Percentiles rank a stretch among this genome's conserved stretches.
phyloP scores from a whole-genome alignment of 345 rosid species.

The Odontarrhena argentea region DNA sequence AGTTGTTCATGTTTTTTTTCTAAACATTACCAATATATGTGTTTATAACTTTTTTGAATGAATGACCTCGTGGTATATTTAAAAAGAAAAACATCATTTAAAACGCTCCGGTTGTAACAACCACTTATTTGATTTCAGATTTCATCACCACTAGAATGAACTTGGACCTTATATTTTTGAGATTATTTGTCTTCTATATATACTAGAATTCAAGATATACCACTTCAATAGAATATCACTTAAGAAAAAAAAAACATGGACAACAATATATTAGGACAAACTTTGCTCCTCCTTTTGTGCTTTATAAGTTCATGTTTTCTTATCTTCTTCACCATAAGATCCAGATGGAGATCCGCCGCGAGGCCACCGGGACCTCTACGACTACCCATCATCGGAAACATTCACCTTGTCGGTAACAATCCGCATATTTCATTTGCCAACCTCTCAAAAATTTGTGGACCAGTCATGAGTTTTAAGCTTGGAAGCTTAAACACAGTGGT shows the following conservation, averaged over 20 bases:
- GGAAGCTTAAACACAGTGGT: slow-evolving; percentile 32
- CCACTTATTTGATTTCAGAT: too few relatives aligned
- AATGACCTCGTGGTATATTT: too few relatives aligned
- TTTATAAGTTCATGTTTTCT: slow-evolving; percentile 22
- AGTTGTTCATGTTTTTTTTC: background rate
- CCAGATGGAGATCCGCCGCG: background rate
- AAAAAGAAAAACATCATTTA: too few relatives aligned
- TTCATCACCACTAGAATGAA: too few relatives aligned
- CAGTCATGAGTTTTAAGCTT: slow-evolving; percentile 46
- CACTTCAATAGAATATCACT: background rate
- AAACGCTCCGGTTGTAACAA: too few relatives aligned
- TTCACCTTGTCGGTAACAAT: slow-evolving; percentile 43
- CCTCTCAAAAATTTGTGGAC: slow-evolving; percentile 49
- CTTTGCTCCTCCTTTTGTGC: slow-evolving; percentile 22
- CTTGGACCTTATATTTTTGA: too few relatives aligned
- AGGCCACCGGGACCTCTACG: slow-evolving; percentile 41
- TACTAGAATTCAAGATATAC: background rate
- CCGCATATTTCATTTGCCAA: slow-evolving; percentile 44
- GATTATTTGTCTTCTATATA: too few relatives aligned
- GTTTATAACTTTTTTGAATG: too few relatives aligned
- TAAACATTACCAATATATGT: too few relatives aligned
- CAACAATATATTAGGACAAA: background rate
- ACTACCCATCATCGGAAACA: slow-evolving; percentile 49
- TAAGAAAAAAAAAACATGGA: slow-evolving; percentile 11
- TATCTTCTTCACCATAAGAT: slow-evolving; percentile 19